Percentiles rank a stretch among this genome's conserved stretches.
phyloP scores from a whole-genome alignment of 2,329 filamentous ascomycete species.

The Akanthomyces dipterigenus region DNA sequence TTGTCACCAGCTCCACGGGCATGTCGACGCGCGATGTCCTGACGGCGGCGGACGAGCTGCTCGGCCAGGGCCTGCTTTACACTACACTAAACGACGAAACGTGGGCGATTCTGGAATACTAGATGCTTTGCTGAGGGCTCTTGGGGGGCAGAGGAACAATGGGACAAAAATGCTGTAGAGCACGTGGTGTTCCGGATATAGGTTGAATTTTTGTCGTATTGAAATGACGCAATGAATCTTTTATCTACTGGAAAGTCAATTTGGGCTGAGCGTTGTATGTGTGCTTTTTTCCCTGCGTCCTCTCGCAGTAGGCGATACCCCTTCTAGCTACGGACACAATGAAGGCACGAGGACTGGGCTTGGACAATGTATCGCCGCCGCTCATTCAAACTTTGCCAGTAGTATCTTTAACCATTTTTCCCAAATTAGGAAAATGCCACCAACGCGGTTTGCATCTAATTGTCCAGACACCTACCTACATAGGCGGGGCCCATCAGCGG shows the following conservation, averaged over 20 bases:
- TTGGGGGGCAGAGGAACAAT: not conserved
- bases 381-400: no score
- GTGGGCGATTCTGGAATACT: conserved; percentile 75
- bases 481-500: not conserved
- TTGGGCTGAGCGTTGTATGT: no score
- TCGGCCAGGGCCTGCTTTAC: conserved; percentile 69
- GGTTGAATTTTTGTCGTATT: not conserved
- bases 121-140: conserved; percentile 8
- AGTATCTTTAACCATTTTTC: no score
- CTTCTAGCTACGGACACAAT: no score
- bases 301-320: no score
- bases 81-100: conserved; percentile 90
- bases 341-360: no score
- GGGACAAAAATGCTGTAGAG: not conserved
- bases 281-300: no score
- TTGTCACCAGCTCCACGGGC: conserved; percentile 60
- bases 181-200: conserved; percentile 11
- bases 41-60: conserved; percentile 74
- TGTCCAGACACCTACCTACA: no score
- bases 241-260: not conserved
- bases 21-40: conserved; percentile 65
- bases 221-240: conserved; percentile 7
- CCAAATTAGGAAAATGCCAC: no score
- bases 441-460: no score
- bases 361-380: no score